Evolutionary conservation across 1,139 yeast species (phyloP), one percentile per base, ranked within the genome.

Genomic region (Suhomyces bolitotheri): DNA sequence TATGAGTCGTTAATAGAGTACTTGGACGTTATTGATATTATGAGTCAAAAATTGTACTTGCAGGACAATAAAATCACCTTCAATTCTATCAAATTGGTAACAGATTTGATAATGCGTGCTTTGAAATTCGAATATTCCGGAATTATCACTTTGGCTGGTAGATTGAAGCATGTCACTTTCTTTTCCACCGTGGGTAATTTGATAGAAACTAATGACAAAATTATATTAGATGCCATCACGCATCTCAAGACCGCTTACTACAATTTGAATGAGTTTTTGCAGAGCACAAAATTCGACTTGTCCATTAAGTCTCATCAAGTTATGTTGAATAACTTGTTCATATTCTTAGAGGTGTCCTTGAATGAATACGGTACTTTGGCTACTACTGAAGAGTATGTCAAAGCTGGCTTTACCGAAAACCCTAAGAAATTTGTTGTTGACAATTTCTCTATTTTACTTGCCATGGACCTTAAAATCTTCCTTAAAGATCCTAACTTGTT

Each of bases 401-500:
- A 64, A 44, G 73, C 76, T 9, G 78, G 78, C 3, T 71, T 73
- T 43, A 66, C 76, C 6, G 66, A 64, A 13, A 60, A 68, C 42
- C 77, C 78, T 1, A 51, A 58, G 27, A 56, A 62, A 25, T 72
- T 65, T 46, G 68, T 73, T 5, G 58, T 62, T 11, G 69, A 65
- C 13, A 65, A 70, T 42, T 73, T 70, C 48, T 46, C 70, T 31
- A 50, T 70, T 34, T 57, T 68, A 45, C 54, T 65, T 38, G 69
- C 79, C 9, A 66, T 76, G 66, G 78, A 76, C 49, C 59, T 77
- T 40, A 64, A 71, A 49, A 66, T 73, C 33, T 76, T 76, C 51
- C 60, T 78, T 29, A 72, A 72, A 43, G 78, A 71, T 47, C 72
- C 80, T 9, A 77, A 77, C 53, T 72, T 75, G 55, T 61, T 79